Evolutionary conservation across 768 basidiomycete genomes (phyloP).

Genomic region (Boletus subcaerulescens): DNA sequence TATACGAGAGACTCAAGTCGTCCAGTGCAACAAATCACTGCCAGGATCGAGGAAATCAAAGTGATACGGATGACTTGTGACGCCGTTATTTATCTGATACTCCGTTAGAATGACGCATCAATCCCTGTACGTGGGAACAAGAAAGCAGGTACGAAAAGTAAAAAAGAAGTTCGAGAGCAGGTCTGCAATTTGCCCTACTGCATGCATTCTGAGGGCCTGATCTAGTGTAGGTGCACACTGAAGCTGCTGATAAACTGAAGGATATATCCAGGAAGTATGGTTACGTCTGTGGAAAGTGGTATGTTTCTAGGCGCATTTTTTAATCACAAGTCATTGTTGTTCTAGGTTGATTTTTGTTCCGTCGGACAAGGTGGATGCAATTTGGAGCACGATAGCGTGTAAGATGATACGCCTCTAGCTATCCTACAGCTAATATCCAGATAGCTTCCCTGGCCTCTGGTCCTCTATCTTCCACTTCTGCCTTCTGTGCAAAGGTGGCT

Average conservation of each 20-base stretch:
- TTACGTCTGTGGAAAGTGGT: constrained; percentile 71
- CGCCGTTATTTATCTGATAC: background rate
- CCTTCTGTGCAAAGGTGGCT: constrained; percentile 59
- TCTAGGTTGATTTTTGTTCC: constrained; percentile 66
- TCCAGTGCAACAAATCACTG: constrained; percentile 56
- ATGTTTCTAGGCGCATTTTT: background rate
- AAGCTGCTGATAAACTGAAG: constrained; percentile 56
- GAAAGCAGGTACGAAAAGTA: constrained; percentile 69
- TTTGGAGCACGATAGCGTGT: constrained; percentile 67
- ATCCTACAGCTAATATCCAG: background rate
- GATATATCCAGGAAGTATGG: constrained; percentile 55
- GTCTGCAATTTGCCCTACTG: constrained; percentile 30
- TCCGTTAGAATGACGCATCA: constrained; percentile 54
- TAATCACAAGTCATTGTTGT: background rate
- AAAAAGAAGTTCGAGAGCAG: constrained; percentile 72
- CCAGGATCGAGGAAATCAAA: constrained; percentile 59
- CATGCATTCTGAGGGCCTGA: background rate
- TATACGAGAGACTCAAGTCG: background rate
- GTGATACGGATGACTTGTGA: constrained; percentile 26
- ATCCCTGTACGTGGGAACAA: constrained; percentile 69
- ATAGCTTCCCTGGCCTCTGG: constrained; percentile 66
- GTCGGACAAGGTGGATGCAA: constrained; percentile 55
- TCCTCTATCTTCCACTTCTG: constrained; percentile 56
- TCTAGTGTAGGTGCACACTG: constrained; percentile 49
- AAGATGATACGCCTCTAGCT: constrained; percentile 14